phyloP scores from a whole-genome alignment of 1,139 yeast species.

The Nakaseomyces sp. region DNA sequence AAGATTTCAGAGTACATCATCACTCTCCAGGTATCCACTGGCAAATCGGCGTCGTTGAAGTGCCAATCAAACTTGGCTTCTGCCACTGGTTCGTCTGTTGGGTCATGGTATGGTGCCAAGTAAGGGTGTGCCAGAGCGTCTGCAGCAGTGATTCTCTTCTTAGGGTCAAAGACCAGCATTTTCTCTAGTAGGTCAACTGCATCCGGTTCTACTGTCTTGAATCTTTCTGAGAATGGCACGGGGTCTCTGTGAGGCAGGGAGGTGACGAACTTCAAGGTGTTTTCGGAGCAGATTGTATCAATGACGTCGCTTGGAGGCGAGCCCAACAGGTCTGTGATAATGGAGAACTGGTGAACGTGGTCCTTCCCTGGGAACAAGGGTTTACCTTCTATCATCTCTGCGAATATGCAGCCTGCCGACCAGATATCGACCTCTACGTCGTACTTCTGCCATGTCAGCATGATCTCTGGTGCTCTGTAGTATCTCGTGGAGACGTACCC shows the following conservation, averaged over 20 bases:
- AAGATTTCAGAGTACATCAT: slow-evolving; percentile 98
- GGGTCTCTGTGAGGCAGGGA: slow-evolving; percentile 91
- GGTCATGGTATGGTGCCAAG: slow-evolving; percentile 96
- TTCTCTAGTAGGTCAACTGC: slow-evolving; percentile 82
- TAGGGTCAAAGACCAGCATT: slow-evolving; percentile 92
- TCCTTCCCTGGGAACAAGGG: slow-evolving; percentile 98
- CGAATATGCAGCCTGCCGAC: slow-evolving; percentile 98
- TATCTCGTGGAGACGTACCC: slow-evolving; percentile 96
- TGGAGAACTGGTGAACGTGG: slow-evolving; percentile 95
- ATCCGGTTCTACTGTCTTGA: slow-evolving; percentile 80
- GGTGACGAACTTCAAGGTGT: slow-evolving; percentile 87
- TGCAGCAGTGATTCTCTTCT: slow-evolving; percentile 85
- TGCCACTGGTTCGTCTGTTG: slow-evolving; percentile 94
- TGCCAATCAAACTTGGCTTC: slow-evolving; percentile 95
- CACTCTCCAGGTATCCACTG: slow-evolving; percentile 97
- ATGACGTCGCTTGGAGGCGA: slow-evolving; percentile 95
- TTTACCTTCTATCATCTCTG: slow-evolving; percentile 98
- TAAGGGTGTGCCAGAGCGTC: slow-evolving; percentile 87
- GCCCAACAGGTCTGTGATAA: slow-evolving; percentile 90
- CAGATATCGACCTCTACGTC: slow-evolving; percentile 98
- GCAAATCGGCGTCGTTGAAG: slow-evolving; percentile 94
- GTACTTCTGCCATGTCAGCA: slow-evolving; percentile 98
- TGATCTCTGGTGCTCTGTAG: slow-evolving; percentile 97
- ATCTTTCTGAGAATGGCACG: slow-evolving; percentile 74
- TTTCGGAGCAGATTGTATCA: slow-evolving; percentile 91